A percentile compares a stretch with the other conserved stretches of the same genome.
phyloP scores from a whole-genome alignment of 2,329 filamentous ascomycete species.

The Colletotrichum sidae region DNA sequence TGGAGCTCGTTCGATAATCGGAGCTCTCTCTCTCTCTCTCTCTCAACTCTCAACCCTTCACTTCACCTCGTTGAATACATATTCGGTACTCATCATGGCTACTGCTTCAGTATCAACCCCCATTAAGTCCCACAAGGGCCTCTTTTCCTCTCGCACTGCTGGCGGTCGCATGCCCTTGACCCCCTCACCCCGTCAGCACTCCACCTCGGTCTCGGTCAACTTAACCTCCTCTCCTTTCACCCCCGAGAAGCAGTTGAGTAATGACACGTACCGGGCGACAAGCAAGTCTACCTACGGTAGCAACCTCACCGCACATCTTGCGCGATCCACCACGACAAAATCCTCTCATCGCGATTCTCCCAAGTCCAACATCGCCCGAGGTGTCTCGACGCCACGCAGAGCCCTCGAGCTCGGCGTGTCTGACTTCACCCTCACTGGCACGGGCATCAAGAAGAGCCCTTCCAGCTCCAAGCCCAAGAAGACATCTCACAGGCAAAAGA shows the following conservation, averaged over 20 bases:
- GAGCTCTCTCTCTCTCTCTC: constrained; percentile 49
- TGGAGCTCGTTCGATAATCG: constrained; percentile 64
- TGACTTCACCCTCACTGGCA: constrained; percentile 91
- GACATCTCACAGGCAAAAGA: constrained; percentile 61
- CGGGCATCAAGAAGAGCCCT: constrained; percentile 75
- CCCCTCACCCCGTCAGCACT: constrained; percentile 81
- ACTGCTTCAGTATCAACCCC: constrained; percentile 85
- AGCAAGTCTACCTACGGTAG: constrained; percentile 83
- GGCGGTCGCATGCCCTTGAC: constrained; percentile 95
- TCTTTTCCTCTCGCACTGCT: constrained; percentile 93
- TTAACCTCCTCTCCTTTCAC: constrained; percentile 81
- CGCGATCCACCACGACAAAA: constrained; percentile 74
- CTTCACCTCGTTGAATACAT: constrained; percentile 52
- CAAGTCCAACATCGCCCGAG: constrained; percentile 93
- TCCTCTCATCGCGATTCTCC: constrained; percentile 84
- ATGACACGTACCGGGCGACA: constrained; percentile 61
- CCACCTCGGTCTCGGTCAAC: constrained; percentile 61
- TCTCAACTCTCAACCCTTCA: constrained; percentile 59
- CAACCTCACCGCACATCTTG: constrained; percentile 83
- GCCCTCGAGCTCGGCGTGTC: constrained; percentile 89
- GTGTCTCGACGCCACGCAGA: constrained; percentile 81
- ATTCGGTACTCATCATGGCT: constrained; percentile 74
- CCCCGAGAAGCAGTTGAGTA: constrained; percentile 69
- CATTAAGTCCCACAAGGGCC: constrained; percentile 91
- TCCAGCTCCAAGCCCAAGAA: constrained; percentile 68